Evolutionary conservation across 768 basidiomycete species (phyloP).

Genomic region (Psilocybe sp.): DNA sequence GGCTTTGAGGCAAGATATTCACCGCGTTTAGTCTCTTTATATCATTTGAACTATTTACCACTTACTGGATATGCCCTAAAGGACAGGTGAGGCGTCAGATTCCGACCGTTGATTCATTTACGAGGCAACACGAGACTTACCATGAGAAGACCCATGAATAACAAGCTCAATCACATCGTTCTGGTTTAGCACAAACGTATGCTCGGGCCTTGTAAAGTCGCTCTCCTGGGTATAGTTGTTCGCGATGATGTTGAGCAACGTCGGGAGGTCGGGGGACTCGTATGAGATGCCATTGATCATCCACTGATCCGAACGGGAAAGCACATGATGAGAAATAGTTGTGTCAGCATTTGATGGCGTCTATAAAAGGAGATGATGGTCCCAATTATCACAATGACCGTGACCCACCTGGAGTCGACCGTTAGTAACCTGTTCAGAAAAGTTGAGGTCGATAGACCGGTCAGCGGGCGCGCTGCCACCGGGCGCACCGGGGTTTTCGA

Average conservation of each 20-base stretch:
- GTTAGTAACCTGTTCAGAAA: constrained; percentile 15
- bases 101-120: background rate
- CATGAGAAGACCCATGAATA: constrained; percentile 22
- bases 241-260: constrained; percentile 36
- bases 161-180: constrained; percentile 23
- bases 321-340: background rate
- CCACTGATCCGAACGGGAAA: constrained; percentile 17
- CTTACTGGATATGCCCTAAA: constrained; percentile 15
- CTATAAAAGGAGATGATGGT: no score
- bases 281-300: constrained; percentile 28
- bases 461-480: constrained; percentile 21
- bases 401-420: constrained; percentile 10
- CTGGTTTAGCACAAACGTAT: constrained; percentile 23
- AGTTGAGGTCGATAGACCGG: constrained; percentile 17
- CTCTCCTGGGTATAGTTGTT: constrained; percentile 13
- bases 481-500: constrained; percentile 17
- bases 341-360: background rate
- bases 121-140: constrained; percentile 12
- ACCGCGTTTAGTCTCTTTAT: constrained; percentile 1
- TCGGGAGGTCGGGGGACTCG: constrained; percentile 41
- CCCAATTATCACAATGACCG: background rate
- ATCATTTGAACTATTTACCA: background rate
- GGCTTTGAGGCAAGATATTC: background rate
- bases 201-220: constrained; percentile 24
- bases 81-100: background rate